phyloP scores from a whole-genome alignment of 768 basidiomycete species.

The Macrocybe gigantea region DNA sequence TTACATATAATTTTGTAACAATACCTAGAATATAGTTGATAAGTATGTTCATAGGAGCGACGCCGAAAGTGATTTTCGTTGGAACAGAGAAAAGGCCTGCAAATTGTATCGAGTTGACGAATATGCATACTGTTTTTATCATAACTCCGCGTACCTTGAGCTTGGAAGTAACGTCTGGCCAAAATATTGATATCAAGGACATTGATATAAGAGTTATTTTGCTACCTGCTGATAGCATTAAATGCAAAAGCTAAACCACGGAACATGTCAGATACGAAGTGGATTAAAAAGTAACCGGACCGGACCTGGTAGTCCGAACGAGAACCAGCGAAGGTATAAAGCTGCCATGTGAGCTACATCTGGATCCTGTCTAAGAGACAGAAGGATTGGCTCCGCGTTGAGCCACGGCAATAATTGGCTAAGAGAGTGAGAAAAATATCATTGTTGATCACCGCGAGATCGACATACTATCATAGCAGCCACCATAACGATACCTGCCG shows the following conservation, averaged over 20 bases:
- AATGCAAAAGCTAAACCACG: neutral
- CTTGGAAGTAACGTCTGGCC: slow-evolving; percentile 6
- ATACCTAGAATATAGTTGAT: slow-evolving; percentile 77
- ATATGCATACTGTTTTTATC: too few species aligned
- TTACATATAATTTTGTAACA: neutral
- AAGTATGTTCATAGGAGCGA: slow-evolving; percentile 81
- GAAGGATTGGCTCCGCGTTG: slow-evolving; percentile 70
- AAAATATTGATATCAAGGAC: neutral
- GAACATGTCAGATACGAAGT: neutral
- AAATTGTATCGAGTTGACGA: neutral
- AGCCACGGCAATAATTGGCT: slow-evolving; percentile 65
- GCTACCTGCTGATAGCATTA: slow-evolving; percentile 3
- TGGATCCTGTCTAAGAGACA: slow-evolving; percentile 70
- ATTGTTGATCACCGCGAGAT: slow-evolving; percentile 12
- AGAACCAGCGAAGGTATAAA: slow-evolving; percentile 66
- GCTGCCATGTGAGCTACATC: slow-evolving; percentile 73
- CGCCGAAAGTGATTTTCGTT: slow-evolving; percentile 69
- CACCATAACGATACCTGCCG: too few species aligned
- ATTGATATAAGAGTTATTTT: neutral
- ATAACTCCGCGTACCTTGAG: slow-evolving; percentile 2
- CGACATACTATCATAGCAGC: too few species aligned
- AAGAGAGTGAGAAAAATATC: slow-evolving; percentile 16
- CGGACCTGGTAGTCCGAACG: slow-evolving; percentile 66
- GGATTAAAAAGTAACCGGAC: slow-evolving; percentile 2
- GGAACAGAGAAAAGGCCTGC: slow-evolving; percentile 77